Conservation (phyloP, 768 basidiomycete genomes). For the Termitomyces sp. region DNA sequence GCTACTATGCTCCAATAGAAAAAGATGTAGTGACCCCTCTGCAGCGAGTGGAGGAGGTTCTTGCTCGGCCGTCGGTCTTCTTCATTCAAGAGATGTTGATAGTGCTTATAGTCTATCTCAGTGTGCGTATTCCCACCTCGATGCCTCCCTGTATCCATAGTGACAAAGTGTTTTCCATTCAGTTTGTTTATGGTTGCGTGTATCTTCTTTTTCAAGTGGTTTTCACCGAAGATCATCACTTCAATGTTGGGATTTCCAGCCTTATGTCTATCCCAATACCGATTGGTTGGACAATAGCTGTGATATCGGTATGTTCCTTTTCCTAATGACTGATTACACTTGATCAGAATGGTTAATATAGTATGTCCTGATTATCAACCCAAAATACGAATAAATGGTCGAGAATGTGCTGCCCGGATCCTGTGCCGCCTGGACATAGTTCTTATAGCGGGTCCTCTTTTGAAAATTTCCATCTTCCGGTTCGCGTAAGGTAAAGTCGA, state of each 20-base stretch:
- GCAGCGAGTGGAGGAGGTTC: conserved; percentile 38
- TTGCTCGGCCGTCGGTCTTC: conserved; percentile 58
- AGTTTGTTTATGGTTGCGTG: conserved; percentile 61
- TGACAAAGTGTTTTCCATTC: not conserved
- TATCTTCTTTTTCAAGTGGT: conserved; percentile 58
- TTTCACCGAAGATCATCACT: conserved; percentile 46
- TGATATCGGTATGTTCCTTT: conserved; percentile 31
- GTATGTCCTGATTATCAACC: conserved; percentile 46
- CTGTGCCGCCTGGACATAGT: conserved; percentile 49
- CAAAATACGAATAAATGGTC: conserved; percentile 39
- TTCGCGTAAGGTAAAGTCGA: conserved; percentile 35
- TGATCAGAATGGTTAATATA: conserved; percentile 12
- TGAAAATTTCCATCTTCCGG: conserved; percentile 58
- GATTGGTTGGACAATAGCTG: conserved; percentile 42
- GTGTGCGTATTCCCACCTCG: conserved; percentile 28
- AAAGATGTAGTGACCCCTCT: conserved; percentile 28
- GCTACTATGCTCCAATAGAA: conserved; percentile 51
- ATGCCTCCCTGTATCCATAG: not conserved
- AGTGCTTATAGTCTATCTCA: conserved; percentile 56
- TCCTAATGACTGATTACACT: not conserved
- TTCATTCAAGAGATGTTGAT: conserved; percentile 65
- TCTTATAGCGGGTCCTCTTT: conserved; percentile 46
- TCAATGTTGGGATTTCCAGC: conserved; percentile 48
- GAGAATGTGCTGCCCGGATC: conserved; percentile 39
- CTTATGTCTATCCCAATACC: conserved; percentile 61